A percentile compares a stretch with the other conserved stretches of the same genome.
Conservation (phyloP, 139 green algal species). For the Chlorella sp. region DNA sequence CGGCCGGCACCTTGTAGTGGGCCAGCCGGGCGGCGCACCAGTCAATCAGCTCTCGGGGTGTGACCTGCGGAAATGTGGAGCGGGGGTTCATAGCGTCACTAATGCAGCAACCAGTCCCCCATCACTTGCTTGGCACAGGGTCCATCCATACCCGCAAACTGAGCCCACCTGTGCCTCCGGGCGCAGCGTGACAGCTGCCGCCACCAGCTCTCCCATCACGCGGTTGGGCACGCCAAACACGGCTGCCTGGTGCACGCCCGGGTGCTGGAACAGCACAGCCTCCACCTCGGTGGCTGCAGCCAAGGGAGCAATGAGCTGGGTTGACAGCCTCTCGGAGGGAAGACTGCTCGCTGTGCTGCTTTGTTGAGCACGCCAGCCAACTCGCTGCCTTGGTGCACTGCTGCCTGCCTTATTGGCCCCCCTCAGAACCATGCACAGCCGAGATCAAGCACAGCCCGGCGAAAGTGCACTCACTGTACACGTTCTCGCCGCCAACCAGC, state of each 20-base stretch:
- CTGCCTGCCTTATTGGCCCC: not conserved
- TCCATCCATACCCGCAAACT: no score
- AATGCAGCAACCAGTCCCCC: no score
- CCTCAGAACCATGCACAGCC: not conserved
- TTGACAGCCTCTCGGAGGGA: no score
- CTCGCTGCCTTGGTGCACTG: no score
- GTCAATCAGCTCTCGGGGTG: conserved; percentile 56
- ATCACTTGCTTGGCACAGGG: no score
- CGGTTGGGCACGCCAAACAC: conserved; percentile 81
- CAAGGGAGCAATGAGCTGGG: no score
- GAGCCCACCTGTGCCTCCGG: not conserved
- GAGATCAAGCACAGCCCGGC: not conserved
- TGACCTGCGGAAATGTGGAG: conserved; percentile 22
- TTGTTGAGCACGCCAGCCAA: no score
- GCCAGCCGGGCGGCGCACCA: conserved; percentile 80
- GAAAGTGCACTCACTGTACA: conserved; percentile 75
- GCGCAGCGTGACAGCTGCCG: conserved; percentile 49
- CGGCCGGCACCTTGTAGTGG: conserved; percentile 84
- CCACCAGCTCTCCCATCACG: conserved; percentile 79
- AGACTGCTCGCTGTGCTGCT: no score
- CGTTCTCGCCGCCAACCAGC: conserved; percentile 86
- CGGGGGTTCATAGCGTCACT: no score
- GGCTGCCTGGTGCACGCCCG: conserved; percentile 72
- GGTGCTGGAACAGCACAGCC: conserved; percentile 76
- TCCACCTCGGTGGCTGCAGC: conserved; percentile 72